Percentiles rank a stretch among this genome's conserved stretches.
Conservation (phyloP, 2,329 filamentous ascomycete genomes). For the Aspergillus costaricaensis region DNA sequence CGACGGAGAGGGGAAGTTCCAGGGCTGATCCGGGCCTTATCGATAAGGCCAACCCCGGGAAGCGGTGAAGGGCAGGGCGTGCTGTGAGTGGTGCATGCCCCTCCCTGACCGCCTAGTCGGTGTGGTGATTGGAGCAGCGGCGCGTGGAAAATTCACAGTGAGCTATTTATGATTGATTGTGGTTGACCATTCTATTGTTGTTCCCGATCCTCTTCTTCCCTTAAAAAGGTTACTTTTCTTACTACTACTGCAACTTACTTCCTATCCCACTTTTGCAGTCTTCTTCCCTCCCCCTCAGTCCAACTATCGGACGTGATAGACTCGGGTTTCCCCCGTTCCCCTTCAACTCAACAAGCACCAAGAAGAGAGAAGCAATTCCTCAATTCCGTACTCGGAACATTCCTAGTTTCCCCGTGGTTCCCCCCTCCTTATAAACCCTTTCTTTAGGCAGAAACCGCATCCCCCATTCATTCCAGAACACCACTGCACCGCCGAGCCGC, state of each 20-base stretch:
- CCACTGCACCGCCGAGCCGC: not conserved
- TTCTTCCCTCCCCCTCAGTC: not conserved
- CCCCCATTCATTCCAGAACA: not conserved
- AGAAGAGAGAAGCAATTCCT: not conserved
- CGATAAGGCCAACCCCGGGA: conserved; percentile 3
- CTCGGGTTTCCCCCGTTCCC: not conserved
- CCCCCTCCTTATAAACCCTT: not conserved
- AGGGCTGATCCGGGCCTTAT: not conserved
- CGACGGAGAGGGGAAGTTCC: not conserved
- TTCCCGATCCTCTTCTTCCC: conserved; percentile 11
- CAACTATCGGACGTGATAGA: not conserved
- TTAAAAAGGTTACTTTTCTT: conserved; percentile 1
- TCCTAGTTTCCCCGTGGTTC: not conserved
- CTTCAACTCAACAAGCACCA: not conserved
- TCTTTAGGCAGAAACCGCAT: conserved; percentile 6
- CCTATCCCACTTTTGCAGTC: not conserved
- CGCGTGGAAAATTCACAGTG: conserved; percentile 27
- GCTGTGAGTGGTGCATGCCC: not conserved
- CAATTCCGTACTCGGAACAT: not conserved
- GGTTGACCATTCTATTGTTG: conserved; percentile 5
- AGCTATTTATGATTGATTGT: conserved; percentile 4
- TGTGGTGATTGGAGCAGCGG: conserved; percentile 28
- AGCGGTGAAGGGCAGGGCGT: conserved; percentile 2
- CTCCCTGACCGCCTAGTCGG: conserved; percentile 14
- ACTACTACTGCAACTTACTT: not conserved